Base-by-base conservation (phyloP, 257 asterid species). In the Capsicum baccatum region DNA sequence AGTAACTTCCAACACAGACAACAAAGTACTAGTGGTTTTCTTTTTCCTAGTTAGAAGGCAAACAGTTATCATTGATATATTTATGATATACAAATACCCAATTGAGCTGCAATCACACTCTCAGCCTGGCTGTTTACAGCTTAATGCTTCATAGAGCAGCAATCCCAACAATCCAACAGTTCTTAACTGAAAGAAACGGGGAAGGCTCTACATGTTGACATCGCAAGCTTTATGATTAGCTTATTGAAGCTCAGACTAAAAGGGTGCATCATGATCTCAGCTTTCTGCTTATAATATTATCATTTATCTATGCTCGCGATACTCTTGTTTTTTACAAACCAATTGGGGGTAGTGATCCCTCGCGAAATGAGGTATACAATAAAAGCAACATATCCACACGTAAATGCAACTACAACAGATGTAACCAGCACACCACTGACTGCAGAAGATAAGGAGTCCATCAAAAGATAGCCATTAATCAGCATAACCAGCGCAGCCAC, bases 401-500 rank as follows among this genome's bases (percentile, higher is more conserved):
- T 88, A 33, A 94, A 88, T n/a, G 60, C 71, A 0, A 79, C 87
- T 19, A 92, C 88, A 13, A 68, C 86, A 44, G 86, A 85, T 4
- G 91, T 89, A 58, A 90, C 87, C 60, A 90, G 21, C 44, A 79
- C 79, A 2, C 97, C 97, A 35, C 89, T 87, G 83, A 86, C 90
- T 87, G 92, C 94, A 48, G 92, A 80, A 7, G 94, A 86, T 89
- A 69, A 91, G 56, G 92, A 91, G 79, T 94, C 95, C 71, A 91
- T 89, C 90, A 92, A 16, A 74, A 92, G 97, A 85, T 92, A 94
- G 54, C 94, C 94, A 42, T 91, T 91, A 83, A 92, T 94, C 86
- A 88, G 80, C n/a, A 91, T 94, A 85, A 92, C 94, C 88, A 92
- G 88, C 47, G 84, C 92, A 15, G 95, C 95, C 35, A 94, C 97